A percentile compares a stretch with the other conserved stretches of the same genome.
phyloP scores from a whole-genome alignment of 2,329 filamentous ascomycete genomes.

The Fusarium napiforme region DNA sequence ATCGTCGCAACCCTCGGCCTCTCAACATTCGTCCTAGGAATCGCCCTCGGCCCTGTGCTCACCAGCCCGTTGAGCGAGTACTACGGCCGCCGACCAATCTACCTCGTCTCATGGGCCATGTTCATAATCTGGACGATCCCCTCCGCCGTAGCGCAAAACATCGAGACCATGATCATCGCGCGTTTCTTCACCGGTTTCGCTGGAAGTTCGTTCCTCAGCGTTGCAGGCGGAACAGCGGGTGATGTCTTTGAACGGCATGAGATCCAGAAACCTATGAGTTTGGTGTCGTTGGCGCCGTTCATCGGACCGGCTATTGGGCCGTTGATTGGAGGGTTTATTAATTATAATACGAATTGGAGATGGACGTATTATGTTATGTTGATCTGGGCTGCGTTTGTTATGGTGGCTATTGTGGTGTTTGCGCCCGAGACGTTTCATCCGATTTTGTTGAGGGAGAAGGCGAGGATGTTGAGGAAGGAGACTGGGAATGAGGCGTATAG shows the following conservation, averaged over 20 bases:
- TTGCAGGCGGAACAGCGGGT: constrained; percentile 34
- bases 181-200: constrained; percentile 81
- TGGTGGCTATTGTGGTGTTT: constrained; percentile 24
- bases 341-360: constrained; percentile 27
- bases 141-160: constrained; percentile 79
- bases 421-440: constrained; percentile 40
- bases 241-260: constrained; percentile 27
- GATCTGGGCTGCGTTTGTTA: constrained; percentile 23
- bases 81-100: constrained; percentile 81
- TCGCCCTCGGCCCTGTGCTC: constrained; percentile 66
- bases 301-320: constrained; percentile 35
- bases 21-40: constrained; percentile 57
- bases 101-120: constrained; percentile 74
- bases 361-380: constrained; percentile 40
- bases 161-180: constrained; percentile 77
- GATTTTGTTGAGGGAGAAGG: constrained; percentile 19
- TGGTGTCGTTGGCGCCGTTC: constrained; percentile 35
- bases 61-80: constrained; percentile 71
- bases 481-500: constrained; percentile 12
- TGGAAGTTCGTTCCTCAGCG: constrained; percentile 53
- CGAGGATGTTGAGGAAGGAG: constrained; percentile 18
- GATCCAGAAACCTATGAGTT: constrained; percentile 35
- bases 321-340: constrained; percentile 34
- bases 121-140: constrained; percentile 83
- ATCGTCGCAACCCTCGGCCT: constrained; percentile 25